These are phyloP conservation scores for Penicillium expansum DNA, from an alignment of 2,329 filamentous ascomycete species.

Conservation along the genomic window DNA sequence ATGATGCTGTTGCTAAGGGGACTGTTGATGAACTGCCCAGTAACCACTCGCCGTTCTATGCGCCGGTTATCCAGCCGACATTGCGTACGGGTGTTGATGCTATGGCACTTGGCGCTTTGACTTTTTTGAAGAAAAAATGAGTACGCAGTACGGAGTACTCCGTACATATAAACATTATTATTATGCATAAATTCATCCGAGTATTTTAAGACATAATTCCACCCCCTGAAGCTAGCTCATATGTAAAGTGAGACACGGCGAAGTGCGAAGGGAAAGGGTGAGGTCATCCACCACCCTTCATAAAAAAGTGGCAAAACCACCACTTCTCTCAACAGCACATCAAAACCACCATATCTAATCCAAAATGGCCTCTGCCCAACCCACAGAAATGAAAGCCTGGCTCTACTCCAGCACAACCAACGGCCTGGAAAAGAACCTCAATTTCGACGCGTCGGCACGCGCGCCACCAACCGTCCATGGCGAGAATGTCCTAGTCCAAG, in stretches of 20 bases:
- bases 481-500: conserved; percentile 53
- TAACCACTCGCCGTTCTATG: conserved; percentile 59
- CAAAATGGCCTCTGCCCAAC: conserved; percentile 3
- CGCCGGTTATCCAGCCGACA: conserved; percentile 56
- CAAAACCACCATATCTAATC: background rate
- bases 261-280: conserved; percentile 1
- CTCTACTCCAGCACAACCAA: conserved; percentile 49
- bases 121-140: conserved; percentile 23
- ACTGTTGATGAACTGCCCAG: conserved; percentile 51
- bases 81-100: conserved; percentile 52
- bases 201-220: background rate
- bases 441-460: conserved; percentile 44
- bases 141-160: too few species aligned
- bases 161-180: background rate
- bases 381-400: conserved; percentile 56
- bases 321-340: background rate
- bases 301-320: background rate
- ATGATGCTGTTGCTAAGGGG: conserved; percentile 48
- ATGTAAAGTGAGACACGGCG: background rate
- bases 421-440: conserved; percentile 54
- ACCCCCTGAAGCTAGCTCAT: too few species aligned
- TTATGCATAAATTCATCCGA: background rate
- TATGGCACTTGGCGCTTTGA: conserved; percentile 51
- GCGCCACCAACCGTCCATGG: conserved; percentile 39
- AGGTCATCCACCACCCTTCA: background rate